A percentile compares a stretch with the other conserved stretches of the same genome.
These are phyloP conservation scores for Brassica incana DNA, from an alignment of 345 rosid genomes.

Conservation along the genomic window DNA sequence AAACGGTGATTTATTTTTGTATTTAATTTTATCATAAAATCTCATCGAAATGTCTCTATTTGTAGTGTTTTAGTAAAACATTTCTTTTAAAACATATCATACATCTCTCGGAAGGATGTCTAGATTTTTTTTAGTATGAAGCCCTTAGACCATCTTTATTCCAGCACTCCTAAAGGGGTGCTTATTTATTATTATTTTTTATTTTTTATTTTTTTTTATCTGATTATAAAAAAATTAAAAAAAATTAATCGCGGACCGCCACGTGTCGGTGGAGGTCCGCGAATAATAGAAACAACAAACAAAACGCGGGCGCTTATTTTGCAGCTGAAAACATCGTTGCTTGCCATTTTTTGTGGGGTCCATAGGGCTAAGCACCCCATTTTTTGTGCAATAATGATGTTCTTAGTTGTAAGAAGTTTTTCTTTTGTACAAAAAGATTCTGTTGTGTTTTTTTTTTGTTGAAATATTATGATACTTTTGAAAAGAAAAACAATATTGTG, in stretches of 20 bases:
- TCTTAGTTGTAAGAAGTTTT: not conserved
- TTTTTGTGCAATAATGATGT: too few relatives aligned
- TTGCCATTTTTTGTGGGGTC: too few relatives aligned
- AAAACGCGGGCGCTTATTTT: too few relatives aligned
- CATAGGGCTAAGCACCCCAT: too few relatives aligned
- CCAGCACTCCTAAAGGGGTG: too few relatives aligned
- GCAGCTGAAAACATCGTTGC: too few relatives aligned
- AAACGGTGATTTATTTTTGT: not conserved
- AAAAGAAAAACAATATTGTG: not conserved
- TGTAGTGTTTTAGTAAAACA: not conserved
- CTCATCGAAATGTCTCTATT: not conserved
- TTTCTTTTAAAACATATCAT: not conserved
- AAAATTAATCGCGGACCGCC: too few relatives aligned
- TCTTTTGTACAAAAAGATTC: not conserved
- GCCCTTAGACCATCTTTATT: not conserved
- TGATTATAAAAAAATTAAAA: too few relatives aligned
- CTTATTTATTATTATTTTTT: too few relatives aligned
- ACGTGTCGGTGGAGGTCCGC: too few relatives aligned
- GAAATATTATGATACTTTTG: not conserved
- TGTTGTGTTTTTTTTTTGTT: not conserved
- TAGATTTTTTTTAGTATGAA: not conserved
- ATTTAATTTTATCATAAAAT: not conserved
- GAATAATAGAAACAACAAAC: too few relatives aligned
- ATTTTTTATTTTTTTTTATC: too few relatives aligned
- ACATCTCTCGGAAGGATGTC: not conserved